Evolutionary conservation across 345 rosid species (phyloP), one percentile per base, ranked within the genome.

Genomic region (Sonneratia alba): DNA sequence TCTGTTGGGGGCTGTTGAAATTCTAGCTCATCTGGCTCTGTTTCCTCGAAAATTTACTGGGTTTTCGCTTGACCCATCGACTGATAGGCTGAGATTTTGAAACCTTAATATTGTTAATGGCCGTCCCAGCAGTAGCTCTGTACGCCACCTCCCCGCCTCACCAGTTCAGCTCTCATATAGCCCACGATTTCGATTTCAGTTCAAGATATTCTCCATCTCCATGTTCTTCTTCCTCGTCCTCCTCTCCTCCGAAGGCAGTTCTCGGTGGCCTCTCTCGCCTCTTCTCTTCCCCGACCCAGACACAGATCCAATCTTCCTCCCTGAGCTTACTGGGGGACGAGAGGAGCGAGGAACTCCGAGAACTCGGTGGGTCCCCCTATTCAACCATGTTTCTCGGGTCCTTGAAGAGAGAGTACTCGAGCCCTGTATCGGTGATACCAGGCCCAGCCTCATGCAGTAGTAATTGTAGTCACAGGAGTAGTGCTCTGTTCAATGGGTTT

Each of bases 391-490:
- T 81, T 37, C 21, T 53, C 24, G 82, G 91, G 43, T 84, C 74
- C 53, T 43, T 76, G 47, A 87, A 87, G 87, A 75, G 83, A 68
- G 91, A 91, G 27, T 64, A 64, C 22, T 93, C 82, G 21, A 94
- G 95, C 74, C 97, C 98, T 3, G 87, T 90, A 6, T 91, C 98
- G 19, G 97, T 90, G 57, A 70, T 94, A 71, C 90, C 86, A 18
- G 86, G 85, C 65, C 96, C 95, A 0, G 82, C 87, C 55, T 89
- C 97, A 5, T 83, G 86, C 47, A 62, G 79, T 72, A 80, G 86
- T 34, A 79, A 65, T 36, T 55, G 73, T 24, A 67, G 72, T 34
- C 19, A 42, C 21, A 64, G 62, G 73, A 89, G 95, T 74, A 90
- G 97, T 73, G 97, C 97, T 1, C 76, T 76, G 77, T 86, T 82